Evolutionary conservation across 2,329 filamentous ascomycete species (phyloP), one percentile per base, ranked within the genome.

Genomic region (Gliomastix tumulicola): DNA sequence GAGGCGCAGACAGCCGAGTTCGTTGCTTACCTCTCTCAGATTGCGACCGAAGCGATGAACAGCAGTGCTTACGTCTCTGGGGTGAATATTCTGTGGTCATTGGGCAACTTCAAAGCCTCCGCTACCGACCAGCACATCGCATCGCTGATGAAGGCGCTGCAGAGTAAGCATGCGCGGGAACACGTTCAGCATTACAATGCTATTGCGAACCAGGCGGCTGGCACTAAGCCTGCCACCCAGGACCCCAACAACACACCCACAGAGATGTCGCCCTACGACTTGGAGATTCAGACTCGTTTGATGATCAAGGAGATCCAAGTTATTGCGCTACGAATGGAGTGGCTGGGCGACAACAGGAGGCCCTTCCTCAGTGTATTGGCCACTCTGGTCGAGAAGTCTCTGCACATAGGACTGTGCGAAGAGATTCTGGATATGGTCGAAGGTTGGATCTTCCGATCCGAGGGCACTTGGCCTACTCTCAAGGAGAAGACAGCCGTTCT

Each of bases 401-500:
- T 86, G 59, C 92, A 90, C 53, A 83, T 83, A 40, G 74, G 79
- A 16, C 74, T 99, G 7, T 97, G 92, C 59, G 83, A 87, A 51
- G 95, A 95, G 64, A 89, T 98, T 37, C 67, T 99, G 20, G 79
- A 83, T 35, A 90, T 98, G 76, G 90, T 96, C 5, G 90, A 97
- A 56, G 76, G 74, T 21, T 99, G 94, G 94, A 86, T 98, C 6
- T 98, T 99, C 68, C 79, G 88, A 46, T 92, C 88, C 1, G 89
- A 88, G 40, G 92, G 95, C 44, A 92, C 88, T 3, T 96, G 92
- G 74, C 92, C 92, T 1, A 98, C 92, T 0, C 72, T 98, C 2
- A 99, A 99, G 59, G 94, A 98, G 62, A 98, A 98, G 68, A 97
- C 90, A 1, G 94, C 94, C 2, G 92, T 99, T 2, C 66, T 99